phyloP scores from a whole-genome alignment of 1,284 basidiomycete genomes.

The Ustilago cynodontis region DNA sequence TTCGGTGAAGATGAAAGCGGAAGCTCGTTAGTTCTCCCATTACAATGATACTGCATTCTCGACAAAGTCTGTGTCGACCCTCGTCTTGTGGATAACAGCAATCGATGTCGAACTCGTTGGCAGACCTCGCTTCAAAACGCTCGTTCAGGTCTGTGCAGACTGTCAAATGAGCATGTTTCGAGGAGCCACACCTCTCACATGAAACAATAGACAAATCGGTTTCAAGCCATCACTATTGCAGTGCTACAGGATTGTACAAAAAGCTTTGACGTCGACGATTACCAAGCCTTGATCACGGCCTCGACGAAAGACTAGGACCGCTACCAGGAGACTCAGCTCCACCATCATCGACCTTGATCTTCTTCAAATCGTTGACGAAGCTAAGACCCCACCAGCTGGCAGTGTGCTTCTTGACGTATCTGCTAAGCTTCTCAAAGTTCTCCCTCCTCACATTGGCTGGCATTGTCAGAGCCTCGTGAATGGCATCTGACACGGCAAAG shows the following conservation, averaged over 20 bases:
- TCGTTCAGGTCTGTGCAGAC: too few species aligned
- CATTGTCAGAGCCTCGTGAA: conserved; percentile 94
- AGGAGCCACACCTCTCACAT: neutral
- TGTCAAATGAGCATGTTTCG: neutral
- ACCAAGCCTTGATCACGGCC: conserved; percentile 10
- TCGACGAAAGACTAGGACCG: conserved; percentile 20
- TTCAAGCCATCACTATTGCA: neutral
- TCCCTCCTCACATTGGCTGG: conserved; percentile 81
- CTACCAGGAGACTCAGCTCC: conserved; percentile 25
- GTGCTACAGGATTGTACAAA: conserved; percentile 4
- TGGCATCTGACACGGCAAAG: conserved; percentile 94
- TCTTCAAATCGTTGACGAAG: conserved; percentile 60
- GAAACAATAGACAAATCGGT: neutral
- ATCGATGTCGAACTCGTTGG: too few species aligned
- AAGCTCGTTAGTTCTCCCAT: too few species aligned
- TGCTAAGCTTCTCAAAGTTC: conserved; percentile 94
- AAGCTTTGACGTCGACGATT: neutral
- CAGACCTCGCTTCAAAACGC: too few species aligned
- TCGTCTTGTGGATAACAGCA: too few species aligned
- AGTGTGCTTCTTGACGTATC: conserved; percentile 71
- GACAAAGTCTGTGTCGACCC: too few species aligned
- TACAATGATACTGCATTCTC: too few species aligned
- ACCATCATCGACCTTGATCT: conserved; percentile 53
- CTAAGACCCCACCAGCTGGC: conserved; percentile 68
- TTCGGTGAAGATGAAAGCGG: too few species aligned